Conservation (phyloP, 306 rosid species). For the Potentilla sterilis region DNA sequence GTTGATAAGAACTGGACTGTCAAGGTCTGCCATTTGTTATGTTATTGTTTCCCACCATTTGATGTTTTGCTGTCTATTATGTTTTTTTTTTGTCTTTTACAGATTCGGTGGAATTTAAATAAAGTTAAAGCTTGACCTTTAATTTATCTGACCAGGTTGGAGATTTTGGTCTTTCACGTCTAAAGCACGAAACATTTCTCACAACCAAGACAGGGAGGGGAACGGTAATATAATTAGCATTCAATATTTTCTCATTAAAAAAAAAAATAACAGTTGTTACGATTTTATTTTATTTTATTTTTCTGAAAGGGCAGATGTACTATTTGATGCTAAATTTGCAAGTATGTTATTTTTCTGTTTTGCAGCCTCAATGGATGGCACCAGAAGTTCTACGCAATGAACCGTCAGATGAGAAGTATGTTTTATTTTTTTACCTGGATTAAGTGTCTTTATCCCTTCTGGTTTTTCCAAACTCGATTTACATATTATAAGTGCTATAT, state of each 20-base stretch:
- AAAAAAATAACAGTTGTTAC: not conserved
- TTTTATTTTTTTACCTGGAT: constrained; percentile 17
- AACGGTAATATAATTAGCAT: constrained; percentile 54
- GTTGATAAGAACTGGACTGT: constrained; percentile 96
- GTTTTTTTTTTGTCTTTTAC: constrained; percentile 14
- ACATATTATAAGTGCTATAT: constrained; percentile 23
- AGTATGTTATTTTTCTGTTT: constrained; percentile 29
- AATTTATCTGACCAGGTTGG: constrained; percentile 64
- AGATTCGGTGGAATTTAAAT: constrained; percentile 12
- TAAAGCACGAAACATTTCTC: constrained; percentile 87
- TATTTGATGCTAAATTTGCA: constrained; percentile 5
- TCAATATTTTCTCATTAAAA: constrained; percentile 12
- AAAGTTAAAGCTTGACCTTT: constrained; percentile 14
- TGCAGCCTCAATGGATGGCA: constrained; percentile 99
- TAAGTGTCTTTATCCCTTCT: constrained; percentile 2
- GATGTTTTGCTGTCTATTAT: constrained; percentile 16
- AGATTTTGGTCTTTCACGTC: constrained; percentile 97
- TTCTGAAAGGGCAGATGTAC: not conserved
- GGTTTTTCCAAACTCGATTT: constrained; percentile 14
- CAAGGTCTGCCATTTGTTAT: constrained; percentile 50
- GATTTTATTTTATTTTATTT: not conserved
- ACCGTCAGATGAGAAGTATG: constrained; percentile 95
- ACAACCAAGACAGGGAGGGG: constrained; percentile 96
- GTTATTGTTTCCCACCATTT: constrained; percentile 18
- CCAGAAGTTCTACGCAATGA: constrained; percentile 99